Evolutionary conservation across 169 alveolate species (phyloP), one percentile per base, ranked within the genome.

Genomic region (Babesia ovata): DNA sequence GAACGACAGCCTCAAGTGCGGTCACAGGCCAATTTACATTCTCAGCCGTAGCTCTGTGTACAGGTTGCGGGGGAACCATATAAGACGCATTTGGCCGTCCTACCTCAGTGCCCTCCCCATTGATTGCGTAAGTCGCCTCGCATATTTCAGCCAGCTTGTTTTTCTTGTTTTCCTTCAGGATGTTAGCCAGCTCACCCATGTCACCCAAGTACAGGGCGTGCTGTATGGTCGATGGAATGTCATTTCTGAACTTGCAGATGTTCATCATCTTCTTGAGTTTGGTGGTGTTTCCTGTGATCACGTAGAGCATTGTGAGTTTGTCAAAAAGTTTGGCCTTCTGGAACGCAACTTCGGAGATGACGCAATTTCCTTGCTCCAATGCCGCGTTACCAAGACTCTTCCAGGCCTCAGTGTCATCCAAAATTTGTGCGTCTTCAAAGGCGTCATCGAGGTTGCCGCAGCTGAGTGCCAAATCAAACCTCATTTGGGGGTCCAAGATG

Each of bases 261-360:
- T 81, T 84, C 13, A 89, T 52, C 79, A 88, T 86, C 69, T 84
- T 56, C 61, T 70, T 87, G 36, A 96, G 96, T 54, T 93, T 86
- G 44, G 91, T 88, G 19, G 72, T 74, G 49, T 84, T 85, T n/a
- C 98, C 98, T 44, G 94, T 89, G 14, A 91, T 79, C 16, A 91
- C 65, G 75, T 96, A 96, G 39, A 94, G 88, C 78, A 94, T 85
- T n/a, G 93, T 74, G 45, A 96, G 76, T 76, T 93, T 94, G 60
- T 96, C 95, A 58, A 88, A 93, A 62, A 90, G 87, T 85, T 94
- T 92, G 17, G 88, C 86, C 82, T 92, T 91, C 39, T 93, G 91
- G 62, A 90, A 92, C 53, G 96, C 92, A 63, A 91, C 86, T 86
- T 96, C 98, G 17, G 96, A 95, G 0, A 94, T 91, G 54, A 91